Evolutionary conservation across 352 stramenopile species (phyloP).

Genomic region (Pythium brassicae): DNA sequence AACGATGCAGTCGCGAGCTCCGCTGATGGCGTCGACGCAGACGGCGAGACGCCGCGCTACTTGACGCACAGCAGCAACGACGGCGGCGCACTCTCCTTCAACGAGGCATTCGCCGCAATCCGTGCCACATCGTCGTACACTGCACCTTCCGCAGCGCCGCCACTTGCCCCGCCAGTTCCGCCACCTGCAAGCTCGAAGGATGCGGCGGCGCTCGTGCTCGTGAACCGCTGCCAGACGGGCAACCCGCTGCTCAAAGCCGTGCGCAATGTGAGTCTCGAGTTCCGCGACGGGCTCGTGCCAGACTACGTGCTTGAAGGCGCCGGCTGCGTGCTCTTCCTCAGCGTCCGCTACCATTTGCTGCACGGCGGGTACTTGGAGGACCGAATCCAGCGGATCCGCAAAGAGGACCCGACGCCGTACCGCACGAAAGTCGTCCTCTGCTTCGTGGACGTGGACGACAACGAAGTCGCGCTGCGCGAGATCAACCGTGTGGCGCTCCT

Average conservation of each 20-base stretch:
- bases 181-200: conserved; percentile 21
- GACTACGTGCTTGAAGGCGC: conserved; percentile 94
- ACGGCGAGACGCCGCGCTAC: conserved; percentile 26
- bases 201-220: conserved; percentile 52
- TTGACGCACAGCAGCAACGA: conserved; percentile 21
- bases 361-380: conserved; percentile 89
- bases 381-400: conserved; percentile 86
- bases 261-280: conserved; percentile 91
- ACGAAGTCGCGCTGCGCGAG: conserved; percentile 86
- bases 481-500: conserved; percentile 92
- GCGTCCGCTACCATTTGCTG: conserved; percentile 86
- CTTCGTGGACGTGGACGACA: conserved; percentile 95
- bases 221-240: conserved; percentile 87
- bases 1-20: background rate
- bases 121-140: conserved; percentile 55
- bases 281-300: conserved; percentile 86
- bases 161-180: conserved; percentile 1
- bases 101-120: conserved; percentile 55
- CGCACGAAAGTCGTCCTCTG: conserved; percentile 91
- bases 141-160: conserved; percentile 10
- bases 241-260: conserved; percentile 93
- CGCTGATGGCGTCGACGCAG: background rate
- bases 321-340: conserved; percentile 90
- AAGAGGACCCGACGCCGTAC: conserved; percentile 70
- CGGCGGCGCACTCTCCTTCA: conserved; percentile 30